phyloP scores from a whole-genome alignment of 1,284 basidiomycete species.

The Naganishia albida region DNA sequence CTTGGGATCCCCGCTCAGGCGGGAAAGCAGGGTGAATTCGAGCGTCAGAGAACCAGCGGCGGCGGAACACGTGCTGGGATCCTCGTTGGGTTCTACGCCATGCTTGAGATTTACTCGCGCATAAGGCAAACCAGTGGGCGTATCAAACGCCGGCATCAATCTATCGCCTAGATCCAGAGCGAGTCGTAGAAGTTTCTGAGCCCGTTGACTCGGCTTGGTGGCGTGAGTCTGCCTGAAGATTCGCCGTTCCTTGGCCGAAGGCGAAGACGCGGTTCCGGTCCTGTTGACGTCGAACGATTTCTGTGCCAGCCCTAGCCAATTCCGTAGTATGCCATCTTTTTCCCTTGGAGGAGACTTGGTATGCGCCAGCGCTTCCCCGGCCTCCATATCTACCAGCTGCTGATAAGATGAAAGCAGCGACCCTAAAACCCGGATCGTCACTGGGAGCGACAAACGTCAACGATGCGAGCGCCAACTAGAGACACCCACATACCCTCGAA shows the following conservation, averaged over 20 bases:
- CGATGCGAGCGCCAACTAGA: neutral
- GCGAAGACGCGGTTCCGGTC: neutral
- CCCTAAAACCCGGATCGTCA: constrained; percentile 83
- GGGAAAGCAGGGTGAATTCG: constrained; percentile 86
- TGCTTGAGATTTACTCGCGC: constrained; percentile 65
- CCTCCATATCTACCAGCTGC: constrained; percentile 61
- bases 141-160: constrained; percentile 82
- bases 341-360: constrained; percentile 31
- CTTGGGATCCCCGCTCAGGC: constrained; percentile 78
- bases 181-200: constrained; percentile 58
- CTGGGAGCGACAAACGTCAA: constrained; percentile 44
- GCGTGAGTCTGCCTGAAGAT: constrained; percentile 4
- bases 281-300: constrained; percentile 16
- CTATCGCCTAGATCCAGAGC: constrained; percentile 82
- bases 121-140: constrained; percentile 83
- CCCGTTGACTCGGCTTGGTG: constrained; percentile 29
- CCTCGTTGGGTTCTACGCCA: constrained; percentile 47
- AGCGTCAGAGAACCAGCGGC: constrained; percentile 88
- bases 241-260: constrained; percentile 4
- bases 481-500: constrained; percentile 61
- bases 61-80: constrained; percentile 61
- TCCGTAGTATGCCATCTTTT: constrained; percentile 31
- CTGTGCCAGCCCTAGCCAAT: constrained; percentile 19
- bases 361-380: constrained; percentile 36
- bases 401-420: constrained; percentile 82